Conservation (phyloP, 2,329 filamentous ascomycete genomes). For the Aspergillus costaricaensis region DNA sequence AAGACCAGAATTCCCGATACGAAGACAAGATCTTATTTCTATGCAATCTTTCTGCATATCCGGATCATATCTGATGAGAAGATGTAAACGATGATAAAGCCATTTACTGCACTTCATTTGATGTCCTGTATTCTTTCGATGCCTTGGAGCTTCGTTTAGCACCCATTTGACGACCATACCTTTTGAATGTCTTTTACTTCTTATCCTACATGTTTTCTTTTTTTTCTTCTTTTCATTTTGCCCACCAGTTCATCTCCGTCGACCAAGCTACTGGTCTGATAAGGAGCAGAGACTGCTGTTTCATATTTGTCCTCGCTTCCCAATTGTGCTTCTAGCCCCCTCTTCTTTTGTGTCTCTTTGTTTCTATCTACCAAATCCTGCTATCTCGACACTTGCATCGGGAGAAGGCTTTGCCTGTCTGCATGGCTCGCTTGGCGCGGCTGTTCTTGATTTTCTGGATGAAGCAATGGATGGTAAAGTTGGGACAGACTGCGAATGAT, state of each 20-base stretch:
- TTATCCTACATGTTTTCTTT: constrained; percentile 1
- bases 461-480: constrained; percentile 6
- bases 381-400: constrained; percentile 12
- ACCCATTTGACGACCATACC: constrained; percentile 13
- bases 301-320: constrained; percentile 11
- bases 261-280: neutral
- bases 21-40: constrained; percentile 26
- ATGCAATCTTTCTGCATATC: constrained; percentile 25
- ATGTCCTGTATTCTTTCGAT: constrained; percentile 26
- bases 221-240: neutral
- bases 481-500: neutral
- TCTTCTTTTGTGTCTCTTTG: constrained; percentile 5
- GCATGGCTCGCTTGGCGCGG: constrained; percentile 3
- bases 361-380: constrained; percentile 13
- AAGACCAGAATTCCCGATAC: constrained; percentile 25
- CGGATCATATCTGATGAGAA: constrained; percentile 21
- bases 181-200: constrained; percentile 9
- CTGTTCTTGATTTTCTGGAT: constrained; percentile 11
- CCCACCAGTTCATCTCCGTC: constrained; percentile 1
- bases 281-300: constrained; percentile 8
- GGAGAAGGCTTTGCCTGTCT: constrained; percentile 9
- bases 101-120: constrained; percentile 16
- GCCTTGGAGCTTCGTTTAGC: constrained; percentile 19
- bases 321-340: constrained; percentile 14
- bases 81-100: constrained; percentile 20